phyloP scores from a whole-genome alignment of 805 yeast species.

The Saturnispora galanensis region DNA sequence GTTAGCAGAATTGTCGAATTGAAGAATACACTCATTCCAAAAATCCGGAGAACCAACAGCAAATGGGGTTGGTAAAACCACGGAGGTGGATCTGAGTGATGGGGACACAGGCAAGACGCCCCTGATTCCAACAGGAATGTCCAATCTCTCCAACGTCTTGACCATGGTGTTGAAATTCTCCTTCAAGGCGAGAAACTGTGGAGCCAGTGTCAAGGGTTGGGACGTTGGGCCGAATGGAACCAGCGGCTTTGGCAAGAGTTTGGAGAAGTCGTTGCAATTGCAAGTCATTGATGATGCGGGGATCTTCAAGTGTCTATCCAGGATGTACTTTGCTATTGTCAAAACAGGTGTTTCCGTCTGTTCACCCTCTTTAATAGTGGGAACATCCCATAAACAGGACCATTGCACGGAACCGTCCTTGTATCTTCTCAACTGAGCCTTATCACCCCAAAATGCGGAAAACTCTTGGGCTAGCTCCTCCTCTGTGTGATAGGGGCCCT shows the following conservation, averaged over 20 bases:
- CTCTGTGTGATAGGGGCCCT: conserved; percentile 68
- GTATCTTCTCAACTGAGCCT: conserved; percentile 79
- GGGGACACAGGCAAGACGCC: conserved; percentile 68
- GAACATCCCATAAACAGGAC: conserved; percentile 76
- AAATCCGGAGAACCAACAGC: conserved; percentile 67
- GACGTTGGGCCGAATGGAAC: conserved; percentile 44
- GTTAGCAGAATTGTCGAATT: conserved; percentile 67
- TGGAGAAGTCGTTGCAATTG: conserved; percentile 37
- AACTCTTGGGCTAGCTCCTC: conserved; percentile 52
- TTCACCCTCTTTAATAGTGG: conserved; percentile 12
- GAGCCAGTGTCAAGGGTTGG: conserved; percentile 37
- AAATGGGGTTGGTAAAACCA: conserved; percentile 74
- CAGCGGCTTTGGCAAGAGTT: conserved; percentile 49
- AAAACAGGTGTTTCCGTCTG: conserved; percentile 52
- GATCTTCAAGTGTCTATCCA: conserved; percentile 47
- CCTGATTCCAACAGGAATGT: conserved; percentile 63
- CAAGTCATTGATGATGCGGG: conserved; percentile 28
- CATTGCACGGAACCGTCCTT: conserved; percentile 87
- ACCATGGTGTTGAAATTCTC: conserved; percentile 44
- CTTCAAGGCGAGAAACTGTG: conserved; percentile 32
- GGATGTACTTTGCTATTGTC: conserved; percentile 52
- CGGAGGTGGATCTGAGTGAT: conserved; percentile 64
- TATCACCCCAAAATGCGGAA: conserved; percentile 81
- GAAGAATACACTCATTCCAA: conserved; percentile 70
- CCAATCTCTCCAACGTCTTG: conserved; percentile 34